phyloP scores from a whole-genome alignment of 1,284 basidiomycete species.

The Ganoderma lucidum region DNA sequence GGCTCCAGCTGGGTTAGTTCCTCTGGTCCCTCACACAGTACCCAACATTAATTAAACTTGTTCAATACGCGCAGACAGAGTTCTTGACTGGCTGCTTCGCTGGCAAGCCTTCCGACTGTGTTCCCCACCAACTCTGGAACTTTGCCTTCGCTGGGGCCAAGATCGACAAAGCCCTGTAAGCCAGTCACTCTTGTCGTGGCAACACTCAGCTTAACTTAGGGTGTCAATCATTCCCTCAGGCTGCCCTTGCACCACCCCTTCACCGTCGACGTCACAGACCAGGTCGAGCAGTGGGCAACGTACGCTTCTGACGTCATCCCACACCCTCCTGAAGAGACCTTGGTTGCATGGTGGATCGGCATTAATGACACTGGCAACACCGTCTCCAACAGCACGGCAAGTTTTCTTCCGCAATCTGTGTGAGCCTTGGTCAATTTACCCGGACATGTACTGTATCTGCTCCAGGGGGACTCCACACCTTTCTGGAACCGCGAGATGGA shows the following conservation, averaged over 20 bases:
- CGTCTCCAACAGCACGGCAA: constrained; percentile 47
- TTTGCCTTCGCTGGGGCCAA: constrained; percentile 66
- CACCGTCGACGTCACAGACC: constrained; percentile 56
- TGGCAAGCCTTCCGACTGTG: constrained; percentile 53
- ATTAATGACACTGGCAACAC: constrained; percentile 66
- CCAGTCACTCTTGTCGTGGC: not conserved
- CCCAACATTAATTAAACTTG: not conserved
- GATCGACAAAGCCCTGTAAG: constrained; percentile 55
- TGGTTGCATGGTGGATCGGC: constrained; percentile 66
- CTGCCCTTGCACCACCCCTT: constrained; percentile 52
- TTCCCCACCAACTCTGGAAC: constrained; percentile 59
- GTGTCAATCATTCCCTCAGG: constrained; percentile 22
- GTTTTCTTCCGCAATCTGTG: not conserved
- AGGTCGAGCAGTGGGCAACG: constrained; percentile 56
- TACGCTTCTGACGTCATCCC: constrained; percentile 55
- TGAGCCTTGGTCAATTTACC: not conserved
- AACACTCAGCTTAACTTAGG: not conserved
- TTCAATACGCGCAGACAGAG: constrained; percentile 48
- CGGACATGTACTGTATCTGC: not conserved
- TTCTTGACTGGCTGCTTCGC: constrained; percentile 59
- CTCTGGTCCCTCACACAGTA: not conserved
- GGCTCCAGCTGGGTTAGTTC: constrained; percentile 58
- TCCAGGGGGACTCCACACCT: constrained; percentile 46
- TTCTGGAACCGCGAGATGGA: constrained; percentile 61
- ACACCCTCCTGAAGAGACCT: constrained; percentile 50